Evolutionary conservation across 495 filamentous ascomycete genomes (phyloP).

Genomic region (Mytilinidion resinicola): DNA sequence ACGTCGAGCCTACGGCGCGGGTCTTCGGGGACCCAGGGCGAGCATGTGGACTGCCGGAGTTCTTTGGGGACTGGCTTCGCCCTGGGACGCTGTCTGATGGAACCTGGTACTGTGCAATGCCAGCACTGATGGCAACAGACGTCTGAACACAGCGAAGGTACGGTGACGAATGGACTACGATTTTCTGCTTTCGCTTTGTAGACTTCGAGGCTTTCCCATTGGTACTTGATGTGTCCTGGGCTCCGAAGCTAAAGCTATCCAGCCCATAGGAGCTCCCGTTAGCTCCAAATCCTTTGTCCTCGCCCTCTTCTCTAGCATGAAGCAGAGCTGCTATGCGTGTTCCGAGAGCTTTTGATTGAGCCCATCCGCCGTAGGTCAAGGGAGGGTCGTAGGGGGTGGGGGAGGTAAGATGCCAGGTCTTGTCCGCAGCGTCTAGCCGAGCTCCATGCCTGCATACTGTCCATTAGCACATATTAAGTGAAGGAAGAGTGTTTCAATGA

Average conservation of each 20-base stretch:
- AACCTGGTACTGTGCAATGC: conserved; percentile 62
- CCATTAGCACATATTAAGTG: not conserved
- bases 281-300: not conserved
- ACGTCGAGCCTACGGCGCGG: conserved; percentile 5
- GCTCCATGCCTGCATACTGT: conserved; percentile 66
- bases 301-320: conserved; percentile 39
- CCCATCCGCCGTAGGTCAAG: conserved; percentile 91
- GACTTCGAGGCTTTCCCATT: not conserved
- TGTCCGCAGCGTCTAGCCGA: conserved; percentile 86
- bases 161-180: conserved; percentile 86
- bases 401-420: conserved; percentile 91
- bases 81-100: not conserved
- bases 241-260: conserved; percentile 3
- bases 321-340: conserved; percentile 71
- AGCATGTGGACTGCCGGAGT: not conserved
- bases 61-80: not conserved
- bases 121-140: conserved; percentile 80
- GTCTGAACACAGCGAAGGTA: conserved; percentile 93
- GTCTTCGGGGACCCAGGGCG: conserved; percentile 22
- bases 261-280: conserved; percentile 18
- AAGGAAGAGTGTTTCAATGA: not conserved
- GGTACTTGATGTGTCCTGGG: not conserved
- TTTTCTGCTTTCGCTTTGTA: conserved; percentile 53
- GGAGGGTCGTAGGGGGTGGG: conserved; percentile 94
- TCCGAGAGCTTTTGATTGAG: conserved; percentile 72